Conservation (phyloP, 73 alveolate genomes). For the Paramecium pentaurelia region DNA sequence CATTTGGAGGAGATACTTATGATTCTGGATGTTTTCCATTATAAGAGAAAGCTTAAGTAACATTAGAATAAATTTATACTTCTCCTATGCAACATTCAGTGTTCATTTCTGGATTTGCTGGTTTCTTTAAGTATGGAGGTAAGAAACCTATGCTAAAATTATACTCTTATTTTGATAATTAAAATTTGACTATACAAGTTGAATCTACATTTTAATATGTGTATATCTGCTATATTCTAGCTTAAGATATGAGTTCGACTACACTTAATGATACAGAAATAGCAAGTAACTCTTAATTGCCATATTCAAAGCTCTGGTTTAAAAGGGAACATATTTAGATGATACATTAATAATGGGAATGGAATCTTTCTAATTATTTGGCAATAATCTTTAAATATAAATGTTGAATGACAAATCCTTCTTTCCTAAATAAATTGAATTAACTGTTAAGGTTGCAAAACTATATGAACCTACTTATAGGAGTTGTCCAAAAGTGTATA, state of each 20-base stretch:
- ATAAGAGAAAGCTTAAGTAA: background rate
- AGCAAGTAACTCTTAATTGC: background rate
- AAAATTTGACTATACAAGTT: background rate
- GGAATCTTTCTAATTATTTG: background rate
- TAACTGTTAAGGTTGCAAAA: background rate
- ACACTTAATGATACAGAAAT: conserved; percentile 5
- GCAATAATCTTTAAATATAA: background rate
- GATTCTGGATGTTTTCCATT: conserved; percentile 42
- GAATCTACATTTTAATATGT: conserved; percentile 3
- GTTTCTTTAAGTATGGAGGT: conserved; percentile 28
- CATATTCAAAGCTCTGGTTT: background rate
- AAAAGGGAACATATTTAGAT: background rate
- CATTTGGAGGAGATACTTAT: conserved; percentile 43
- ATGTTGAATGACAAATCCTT: conserved; percentile 2
- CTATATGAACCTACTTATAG: conserved; percentile 28
- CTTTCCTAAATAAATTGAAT: conserved; percentile 16
- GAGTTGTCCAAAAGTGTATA: conserved; percentile 4
- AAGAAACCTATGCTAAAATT: background rate
- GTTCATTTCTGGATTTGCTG: conserved; percentile 38
- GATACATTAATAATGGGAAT: conserved; percentile 24
- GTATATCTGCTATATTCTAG: background rate
- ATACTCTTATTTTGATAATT: background rate
- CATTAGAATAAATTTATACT: background rate
- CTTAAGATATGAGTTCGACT: conserved; percentile 1
- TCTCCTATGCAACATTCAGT: conserved; percentile 2